Conservation (phyloP, 2,329 filamentous ascomycete genomes). For the Botrytis tulipae region DNA sequence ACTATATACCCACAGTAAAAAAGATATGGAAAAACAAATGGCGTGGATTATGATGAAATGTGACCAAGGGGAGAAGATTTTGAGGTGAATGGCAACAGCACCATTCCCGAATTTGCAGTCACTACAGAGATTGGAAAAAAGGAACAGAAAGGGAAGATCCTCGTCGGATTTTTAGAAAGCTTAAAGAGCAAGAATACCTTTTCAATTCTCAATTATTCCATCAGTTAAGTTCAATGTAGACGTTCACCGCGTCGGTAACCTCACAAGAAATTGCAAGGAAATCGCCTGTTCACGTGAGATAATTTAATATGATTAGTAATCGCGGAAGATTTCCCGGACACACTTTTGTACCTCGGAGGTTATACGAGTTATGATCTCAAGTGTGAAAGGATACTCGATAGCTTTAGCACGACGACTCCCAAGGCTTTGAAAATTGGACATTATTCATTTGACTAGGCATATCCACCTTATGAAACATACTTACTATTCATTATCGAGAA, state of each 20-base stretch:
- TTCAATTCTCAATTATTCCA: background rate
- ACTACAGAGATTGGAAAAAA: background rate
- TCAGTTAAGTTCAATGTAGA: background rate
- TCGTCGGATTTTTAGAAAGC: fast-evolving
- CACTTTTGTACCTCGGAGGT: background rate
- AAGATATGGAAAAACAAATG: background rate
- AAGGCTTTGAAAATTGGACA: background rate
- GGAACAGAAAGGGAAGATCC: background rate
- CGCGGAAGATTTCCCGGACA: background rate
- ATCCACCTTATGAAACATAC: background rate
- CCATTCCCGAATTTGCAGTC: background rate
- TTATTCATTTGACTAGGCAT: background rate
- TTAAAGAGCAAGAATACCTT: background rate
- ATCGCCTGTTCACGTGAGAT: background rate
- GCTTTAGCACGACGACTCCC: background rate
- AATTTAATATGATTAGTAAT: background rate
- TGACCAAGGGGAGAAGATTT: background rate
- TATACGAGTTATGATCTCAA: background rate
- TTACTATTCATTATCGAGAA: background rate
- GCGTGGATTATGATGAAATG: background rate
- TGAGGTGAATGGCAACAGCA: background rate
- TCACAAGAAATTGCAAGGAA: background rate
- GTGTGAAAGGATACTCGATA: background rate
- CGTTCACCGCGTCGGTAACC: background rate
- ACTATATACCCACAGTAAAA: background rate